phyloP scores from a whole-genome alignment of 192 early-diverging fungal genomes.

The Umbelopsis ramanniana region DNA sequence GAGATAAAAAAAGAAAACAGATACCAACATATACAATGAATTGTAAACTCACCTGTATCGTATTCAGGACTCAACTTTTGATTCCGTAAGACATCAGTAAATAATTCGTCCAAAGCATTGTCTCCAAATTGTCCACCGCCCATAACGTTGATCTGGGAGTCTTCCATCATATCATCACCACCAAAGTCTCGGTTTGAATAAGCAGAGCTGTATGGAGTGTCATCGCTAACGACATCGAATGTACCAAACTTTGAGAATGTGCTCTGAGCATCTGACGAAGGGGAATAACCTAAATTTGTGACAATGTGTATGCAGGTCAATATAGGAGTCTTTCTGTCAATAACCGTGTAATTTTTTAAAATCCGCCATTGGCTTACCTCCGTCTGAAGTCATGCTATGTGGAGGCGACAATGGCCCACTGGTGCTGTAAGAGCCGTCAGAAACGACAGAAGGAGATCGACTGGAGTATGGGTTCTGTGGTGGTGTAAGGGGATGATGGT shows the following conservation, averaged over 20 bases:
- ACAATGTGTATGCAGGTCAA: neutral
- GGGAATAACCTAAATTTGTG: neutral
- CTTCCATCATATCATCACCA: slow-evolving; percentile 18
- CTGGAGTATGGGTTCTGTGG: slow-evolving; percentile 15
- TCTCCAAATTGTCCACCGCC: slow-evolving; percentile 18
- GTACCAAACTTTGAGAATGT: slow-evolving; percentile 3
- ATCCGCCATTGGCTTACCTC: neutral
- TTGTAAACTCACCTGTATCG: neutral
- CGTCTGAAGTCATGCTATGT: slow-evolving; percentile 18
- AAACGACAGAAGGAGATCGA: slow-evolving; percentile 7
- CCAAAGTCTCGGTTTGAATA: slow-evolving; percentile 13
- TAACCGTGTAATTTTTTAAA: too few species aligned
- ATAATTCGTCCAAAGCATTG: slow-evolving; percentile 11
- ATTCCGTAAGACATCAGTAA: slow-evolving; percentile 16
- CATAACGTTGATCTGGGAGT: slow-evolving; percentile 14
- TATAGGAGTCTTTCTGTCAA: neutral
- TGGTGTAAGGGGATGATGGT: slow-evolving; percentile 19
- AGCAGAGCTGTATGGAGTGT: slow-evolving; percentile 4
- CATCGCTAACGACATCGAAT: neutral
- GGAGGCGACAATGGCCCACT: slow-evolving; percentile 15
- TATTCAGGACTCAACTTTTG: slow-evolving; percentile 18
- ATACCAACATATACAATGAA: neutral
- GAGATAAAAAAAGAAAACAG: neutral
- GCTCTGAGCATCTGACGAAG: neutral
- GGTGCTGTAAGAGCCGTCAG: slow-evolving; percentile 14